A percentile compares a stretch with the other conserved stretches of the same genome.
These are phyloP conservation scores for Cladosporium sp. DNA, from an alignment of 2,329 filamentous ascomycete genomes.

Conservation along the genomic window DNA sequence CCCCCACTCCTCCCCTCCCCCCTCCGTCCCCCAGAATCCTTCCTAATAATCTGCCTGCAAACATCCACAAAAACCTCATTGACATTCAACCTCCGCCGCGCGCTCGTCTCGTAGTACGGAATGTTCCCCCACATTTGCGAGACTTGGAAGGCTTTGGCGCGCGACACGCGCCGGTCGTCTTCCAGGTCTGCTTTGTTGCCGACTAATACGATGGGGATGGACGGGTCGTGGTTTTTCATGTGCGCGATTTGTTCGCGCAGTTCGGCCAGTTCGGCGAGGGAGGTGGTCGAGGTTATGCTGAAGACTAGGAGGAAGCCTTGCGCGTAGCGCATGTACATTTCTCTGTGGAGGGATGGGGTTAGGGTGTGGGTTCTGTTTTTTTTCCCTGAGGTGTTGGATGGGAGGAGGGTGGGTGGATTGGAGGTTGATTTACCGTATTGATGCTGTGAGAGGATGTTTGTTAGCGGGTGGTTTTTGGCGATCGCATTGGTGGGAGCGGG, in stretches of 20 bases:
- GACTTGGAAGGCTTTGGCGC: slow-evolving; percentile 74
- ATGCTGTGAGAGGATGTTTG: slow-evolving; percentile 16
- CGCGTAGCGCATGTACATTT: slow-evolving; percentile 89
- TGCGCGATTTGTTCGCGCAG: slow-evolving; percentile 85
- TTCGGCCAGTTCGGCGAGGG: slow-evolving; percentile 74
- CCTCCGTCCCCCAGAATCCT: slow-evolving; percentile 19
- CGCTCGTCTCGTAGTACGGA: slow-evolving; percentile 87
- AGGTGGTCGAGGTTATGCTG: slow-evolving; percentile 80
- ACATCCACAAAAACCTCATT: slow-evolving; percentile 70
- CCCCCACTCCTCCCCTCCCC: not conserved
- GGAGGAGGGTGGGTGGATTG: not conserved
- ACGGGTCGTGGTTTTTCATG: slow-evolving; percentile 74
- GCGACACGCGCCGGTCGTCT: slow-evolving; percentile 73
- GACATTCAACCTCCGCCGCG: slow-evolving; percentile 76
- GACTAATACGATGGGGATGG: slow-evolving; percentile 72
- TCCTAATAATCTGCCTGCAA: slow-evolving; percentile 34
- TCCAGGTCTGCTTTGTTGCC: slow-evolving; percentile 90
- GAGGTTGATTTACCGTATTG: slow-evolving; percentile 19
- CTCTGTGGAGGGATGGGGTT: slow-evolving; percentile 40
- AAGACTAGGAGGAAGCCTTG: slow-evolving; percentile 90
- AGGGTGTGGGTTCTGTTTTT: too few species aligned
- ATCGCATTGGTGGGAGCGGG: not conserved
- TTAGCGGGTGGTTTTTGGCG: slow-evolving; percentile 4
- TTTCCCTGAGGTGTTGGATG: slow-evolving; percentile 2
- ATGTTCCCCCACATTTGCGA: slow-evolving; percentile 83